These are phyloP conservation scores for Gossypium gossypioides DNA, from an alignment of 441 rosid species.

Conservation along the genomic window DNA sequence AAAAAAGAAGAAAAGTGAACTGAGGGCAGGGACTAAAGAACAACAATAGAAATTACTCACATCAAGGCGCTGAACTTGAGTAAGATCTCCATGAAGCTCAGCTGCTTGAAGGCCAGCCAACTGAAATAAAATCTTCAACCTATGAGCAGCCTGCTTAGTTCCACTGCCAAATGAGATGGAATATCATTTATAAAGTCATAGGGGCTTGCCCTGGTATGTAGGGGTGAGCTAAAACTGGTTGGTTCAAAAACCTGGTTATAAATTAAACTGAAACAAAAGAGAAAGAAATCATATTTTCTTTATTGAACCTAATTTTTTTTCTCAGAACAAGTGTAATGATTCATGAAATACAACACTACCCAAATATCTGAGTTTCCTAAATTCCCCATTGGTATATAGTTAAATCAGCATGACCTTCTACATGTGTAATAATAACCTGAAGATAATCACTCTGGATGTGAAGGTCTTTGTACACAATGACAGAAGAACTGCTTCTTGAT, in stretches of 20 bases:
- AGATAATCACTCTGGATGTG: constrained; percentile 69
- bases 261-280: constrained; percentile 1
- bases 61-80: constrained; percentile 92
- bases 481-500: constrained; percentile 91
- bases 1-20: not conserved
- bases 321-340: not conserved
- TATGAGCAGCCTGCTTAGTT: constrained; percentile 89
- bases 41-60: constrained; percentile 39
- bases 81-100: constrained; percentile 96
- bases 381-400: not conserved
- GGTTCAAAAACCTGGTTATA: not conserved
- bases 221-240: not conserved
- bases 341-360: not conserved
- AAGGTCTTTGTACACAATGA: constrained; percentile 85
- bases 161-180: constrained; percentile 51
- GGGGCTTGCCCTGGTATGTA: not conserved
- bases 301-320: not conserved
- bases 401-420: not conserved
- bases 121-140: constrained; percentile 86
- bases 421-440: constrained; percentile 48
- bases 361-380: not conserved
- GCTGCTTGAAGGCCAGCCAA: constrained; percentile 79
- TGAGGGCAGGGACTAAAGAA: not conserved
- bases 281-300: not conserved
- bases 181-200: constrained; percentile 2